Evolutionary conservation across 768 basidiomycete species (phyloP), one percentile per base, ranked within the genome.

Genomic region (Mycena olivaceomarginata): DNA sequence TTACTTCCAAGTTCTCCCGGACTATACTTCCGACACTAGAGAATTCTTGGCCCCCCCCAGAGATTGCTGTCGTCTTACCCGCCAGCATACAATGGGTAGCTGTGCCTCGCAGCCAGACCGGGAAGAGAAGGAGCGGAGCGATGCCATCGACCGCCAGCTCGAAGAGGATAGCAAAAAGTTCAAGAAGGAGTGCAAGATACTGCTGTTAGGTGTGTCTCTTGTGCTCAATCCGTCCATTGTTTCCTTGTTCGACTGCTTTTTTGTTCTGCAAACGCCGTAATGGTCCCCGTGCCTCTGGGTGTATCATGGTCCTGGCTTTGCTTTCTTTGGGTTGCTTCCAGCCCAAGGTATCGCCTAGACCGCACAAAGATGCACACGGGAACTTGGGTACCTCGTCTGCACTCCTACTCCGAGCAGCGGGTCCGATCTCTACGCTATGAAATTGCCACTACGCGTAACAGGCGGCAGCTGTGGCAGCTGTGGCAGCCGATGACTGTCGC

Each of bases 131-230:
- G 75, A 76, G 22, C 69, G 79, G 41, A 80, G 79, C 81, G 90
- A 92, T 75, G 90, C 88, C 82, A 93, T 92, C 68, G 92, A 92
- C 85, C 88, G 83, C 77, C 91, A 92, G 85, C 87, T 93, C 75
- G 90, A 90, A 83, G 86, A 88, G 75, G 92, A 93, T 84, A 84
- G 89, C 67, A 86, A 89, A 83, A 88, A 88, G 83, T 86, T 87
- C 64, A 90, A 89, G 85, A 91, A 91, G 75, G 91, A 91, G 83
- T 89, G 90, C 81, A 92, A 93, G 84, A 93, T 94, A 89, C 81
- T 94, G 71, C 82, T 94, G 72, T 88, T 94, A 68, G 93, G 76
- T 77, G 76, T 69, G 60, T 9, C 63, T 60, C 51, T 77, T 74
- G 67, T 70, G 60, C 72, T 74, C 64, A 39, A 41, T 70, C 46